phyloP scores from a whole-genome alignment of 2,329 filamentous ascomycete species.

The Fusarium pilosicola region DNA sequence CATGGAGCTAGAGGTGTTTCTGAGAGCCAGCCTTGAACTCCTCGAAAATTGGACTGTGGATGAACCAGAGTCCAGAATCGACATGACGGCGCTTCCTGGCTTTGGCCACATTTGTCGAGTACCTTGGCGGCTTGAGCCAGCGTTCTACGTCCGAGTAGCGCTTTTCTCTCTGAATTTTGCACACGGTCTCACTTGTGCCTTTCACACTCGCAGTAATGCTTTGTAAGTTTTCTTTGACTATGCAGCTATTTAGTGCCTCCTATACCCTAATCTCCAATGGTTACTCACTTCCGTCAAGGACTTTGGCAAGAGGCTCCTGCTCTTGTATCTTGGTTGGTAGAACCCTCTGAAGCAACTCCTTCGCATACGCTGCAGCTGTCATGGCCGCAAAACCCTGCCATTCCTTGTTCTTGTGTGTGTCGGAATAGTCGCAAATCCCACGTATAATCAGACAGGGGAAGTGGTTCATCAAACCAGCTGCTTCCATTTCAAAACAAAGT shows the following conservation, averaged over 20 bases:
- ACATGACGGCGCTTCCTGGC: constrained; percentile 18
- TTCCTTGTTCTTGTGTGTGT: constrained; percentile 43
- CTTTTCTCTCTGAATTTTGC: no score
- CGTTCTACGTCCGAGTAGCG: background rate
- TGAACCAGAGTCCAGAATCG: constrained; percentile 2
- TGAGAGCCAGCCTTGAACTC: background rate
- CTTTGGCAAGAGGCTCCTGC: accelerated
- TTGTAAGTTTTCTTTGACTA: no score
- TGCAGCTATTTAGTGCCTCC: background rate
- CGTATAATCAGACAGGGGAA: constrained; percentile 50
- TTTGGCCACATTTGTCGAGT: background rate
- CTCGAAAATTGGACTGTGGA: accelerated
- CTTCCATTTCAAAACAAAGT: constrained; percentile 14
- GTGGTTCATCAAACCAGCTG: background rate
- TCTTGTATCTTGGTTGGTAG: accelerated
- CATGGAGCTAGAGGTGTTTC: background rate
- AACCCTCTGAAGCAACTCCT: background rate
- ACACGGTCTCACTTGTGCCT: background rate
- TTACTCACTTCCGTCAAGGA: background rate
- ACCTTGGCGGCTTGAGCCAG: constrained; percentile 19
- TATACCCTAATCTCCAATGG: accelerated
- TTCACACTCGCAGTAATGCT: background rate
- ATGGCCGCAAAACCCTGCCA: background rate
- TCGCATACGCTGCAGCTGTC: background rate
- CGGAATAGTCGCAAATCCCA: constrained; percentile 52